These are phyloP conservation scores for Suillus subalutaceus DNA, from an alignment of 768 basidiomycete genomes.

Conservation along the genomic window DNA sequence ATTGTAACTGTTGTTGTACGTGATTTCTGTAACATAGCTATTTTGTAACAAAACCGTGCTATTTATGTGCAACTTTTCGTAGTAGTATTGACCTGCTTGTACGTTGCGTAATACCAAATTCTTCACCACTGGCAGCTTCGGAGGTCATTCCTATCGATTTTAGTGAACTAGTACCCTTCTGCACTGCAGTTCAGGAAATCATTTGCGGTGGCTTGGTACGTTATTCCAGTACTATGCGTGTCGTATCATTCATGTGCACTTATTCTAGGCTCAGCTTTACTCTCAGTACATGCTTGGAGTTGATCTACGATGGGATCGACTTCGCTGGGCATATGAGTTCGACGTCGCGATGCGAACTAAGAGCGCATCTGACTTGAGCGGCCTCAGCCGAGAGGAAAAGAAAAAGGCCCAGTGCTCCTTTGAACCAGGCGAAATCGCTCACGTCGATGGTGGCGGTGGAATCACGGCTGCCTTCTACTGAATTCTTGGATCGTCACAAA, in stretches of 20 bases:
- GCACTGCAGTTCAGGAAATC: background rate
- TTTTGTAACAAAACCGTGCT: background rate
- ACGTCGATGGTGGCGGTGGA: slow-evolving; percentile 15
- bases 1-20: background rate
- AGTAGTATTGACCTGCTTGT: background rate
- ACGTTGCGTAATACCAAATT: background rate
- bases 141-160: background rate
- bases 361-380: background rate
- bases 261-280: background rate
- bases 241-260: background rate
- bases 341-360: slow-evolving; percentile 14
- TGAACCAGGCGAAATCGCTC: slow-evolving; percentile 17
- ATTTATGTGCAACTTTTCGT: background rate
- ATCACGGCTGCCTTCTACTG: slow-evolving; percentile 13
- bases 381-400: slow-evolving; percentile 9
- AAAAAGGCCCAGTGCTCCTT: slow-evolving; percentile 7
- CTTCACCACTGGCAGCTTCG: background rate
- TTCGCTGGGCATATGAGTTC: slow-evolving; percentile 16
- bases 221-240: background rate
- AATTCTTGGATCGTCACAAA: slow-evolving; percentile 9
- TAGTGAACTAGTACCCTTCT: background rate
- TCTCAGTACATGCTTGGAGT: slow-evolving; percentile 13
- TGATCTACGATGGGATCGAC: slow-evolving; percentile 15
- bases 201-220: background rate
- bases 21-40: background rate